Evolutionary conservation across 2,329 filamentous ascomycete genomes (phyloP).

Genomic region (Pseudohalonectria lignicola): DNA sequence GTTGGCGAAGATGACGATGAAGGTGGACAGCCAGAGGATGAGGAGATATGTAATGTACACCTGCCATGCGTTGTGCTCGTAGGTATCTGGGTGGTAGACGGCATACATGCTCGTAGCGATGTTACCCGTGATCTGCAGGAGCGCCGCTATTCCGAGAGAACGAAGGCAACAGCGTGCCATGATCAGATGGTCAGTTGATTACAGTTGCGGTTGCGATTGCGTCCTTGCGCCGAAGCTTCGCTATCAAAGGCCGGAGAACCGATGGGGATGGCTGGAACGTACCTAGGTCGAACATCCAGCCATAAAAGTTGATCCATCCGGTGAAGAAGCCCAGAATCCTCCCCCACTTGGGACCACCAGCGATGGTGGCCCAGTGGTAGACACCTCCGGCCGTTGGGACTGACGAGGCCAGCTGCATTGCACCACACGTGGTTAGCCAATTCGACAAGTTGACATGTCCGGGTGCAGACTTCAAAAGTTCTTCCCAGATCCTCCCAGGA

Average conservation of each 20-base stretch:
- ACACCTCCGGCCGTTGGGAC: constrained; percentile 49
- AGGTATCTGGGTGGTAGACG: constrained; percentile 41
- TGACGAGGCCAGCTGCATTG: constrained; percentile 45
- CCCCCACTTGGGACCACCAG: constrained; percentile 41
- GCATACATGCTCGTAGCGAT: constrained; percentile 50
- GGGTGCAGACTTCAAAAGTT: too few species aligned
- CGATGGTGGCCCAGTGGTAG: constrained; percentile 51
- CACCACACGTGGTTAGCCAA: too few species aligned
- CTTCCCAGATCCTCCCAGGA: too few species aligned
- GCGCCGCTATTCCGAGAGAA: too few species aligned
- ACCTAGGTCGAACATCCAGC: constrained; percentile 53
- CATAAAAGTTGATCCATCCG: constrained; percentile 42
- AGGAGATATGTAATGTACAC: constrained; percentile 47
- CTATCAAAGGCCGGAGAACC: too few species aligned
- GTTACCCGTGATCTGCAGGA: constrained; percentile 47
- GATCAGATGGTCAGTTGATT: too few species aligned
- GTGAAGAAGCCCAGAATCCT: constrained; percentile 36
- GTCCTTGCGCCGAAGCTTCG: too few species aligned
- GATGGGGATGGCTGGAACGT: too few species aligned
- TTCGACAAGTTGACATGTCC: too few species aligned
- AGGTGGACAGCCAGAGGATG: constrained; percentile 40
- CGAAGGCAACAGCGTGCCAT: too few species aligned
- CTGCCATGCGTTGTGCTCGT: constrained; percentile 42
- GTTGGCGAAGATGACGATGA: constrained; percentile 45
- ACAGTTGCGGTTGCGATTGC: too few species aligned